A percentile compares a stretch with the other conserved stretches of the same genome.
Conservation (phyloP, 192 early-diverging fungal species). For the Paraglomus brasilianum region DNA sequence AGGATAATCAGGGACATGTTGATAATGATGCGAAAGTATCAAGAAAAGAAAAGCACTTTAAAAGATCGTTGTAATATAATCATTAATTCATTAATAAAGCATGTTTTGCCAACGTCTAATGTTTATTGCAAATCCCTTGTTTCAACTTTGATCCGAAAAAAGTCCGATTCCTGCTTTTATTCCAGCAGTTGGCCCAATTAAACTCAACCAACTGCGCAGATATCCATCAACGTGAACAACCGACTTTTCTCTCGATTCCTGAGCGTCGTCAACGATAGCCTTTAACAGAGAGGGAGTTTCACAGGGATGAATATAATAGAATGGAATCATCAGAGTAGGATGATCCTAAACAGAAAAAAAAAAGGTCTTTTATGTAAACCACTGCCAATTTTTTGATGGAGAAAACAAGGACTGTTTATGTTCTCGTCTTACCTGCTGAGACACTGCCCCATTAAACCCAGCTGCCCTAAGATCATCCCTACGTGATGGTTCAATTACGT, state of each 20-base stretch:
- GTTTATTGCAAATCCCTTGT: too few relatives aligned
- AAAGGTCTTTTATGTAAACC: neutral
- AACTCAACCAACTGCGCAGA: conserved; percentile 31
- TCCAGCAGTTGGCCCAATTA: conserved; percentile 25
- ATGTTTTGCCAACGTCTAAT: too few relatives aligned
- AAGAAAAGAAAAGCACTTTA: too few relatives aligned
- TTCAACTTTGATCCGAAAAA: neutral
- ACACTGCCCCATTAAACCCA: conserved; percentile 42
- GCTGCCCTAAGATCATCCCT: conserved; percentile 31
- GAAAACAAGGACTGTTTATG: neutral
- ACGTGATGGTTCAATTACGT: conserved; percentile 38
- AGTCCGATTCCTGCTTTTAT: conserved; percentile 8
- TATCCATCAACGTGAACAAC: conserved; percentile 15
- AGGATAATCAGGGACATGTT: too few relatives aligned
- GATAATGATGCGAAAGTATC: too few relatives aligned
- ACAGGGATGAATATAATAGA: conserved; percentile 64
- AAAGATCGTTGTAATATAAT: too few relatives aligned
- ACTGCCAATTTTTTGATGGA: neutral
- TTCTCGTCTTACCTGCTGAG: conserved; percentile 36
- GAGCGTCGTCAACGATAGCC: neutral
- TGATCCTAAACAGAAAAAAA: conserved; percentile 48
- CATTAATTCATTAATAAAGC: too few relatives aligned
- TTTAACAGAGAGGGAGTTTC: conserved; percentile 55
- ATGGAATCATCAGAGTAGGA: conserved; percentile 51
- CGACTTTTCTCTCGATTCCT: too few relatives aligned